Percentiles rank a stretch among this genome's conserved stretches.
Conservation (phyloP, 2,329 filamentous ascomycete genomes). For the Aureobasidium subglaciale region DNA sequence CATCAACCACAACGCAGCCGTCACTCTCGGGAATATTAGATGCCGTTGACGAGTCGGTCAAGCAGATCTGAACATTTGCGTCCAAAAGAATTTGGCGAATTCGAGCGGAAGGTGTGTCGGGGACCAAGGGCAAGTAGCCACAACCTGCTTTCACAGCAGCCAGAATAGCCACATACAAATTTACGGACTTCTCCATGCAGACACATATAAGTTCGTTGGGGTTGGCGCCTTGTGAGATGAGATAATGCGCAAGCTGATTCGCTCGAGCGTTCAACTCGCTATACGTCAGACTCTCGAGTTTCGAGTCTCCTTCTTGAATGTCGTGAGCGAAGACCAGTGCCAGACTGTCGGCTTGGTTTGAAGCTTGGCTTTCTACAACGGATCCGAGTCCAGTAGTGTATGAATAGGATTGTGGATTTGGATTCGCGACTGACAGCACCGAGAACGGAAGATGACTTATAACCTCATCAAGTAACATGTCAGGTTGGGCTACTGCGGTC, state of each 20-base stretch:
- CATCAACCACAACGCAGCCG: slow-evolving; percentile 20
- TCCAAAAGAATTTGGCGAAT: slow-evolving; percentile 56
- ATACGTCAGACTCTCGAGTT: slow-evolving; percentile 53
- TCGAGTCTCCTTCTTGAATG: slow-evolving; percentile 33
- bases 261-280: slow-evolving; percentile 54
- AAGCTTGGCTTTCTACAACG: slow-evolving; percentile 50
- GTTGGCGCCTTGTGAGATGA: slow-evolving; percentile 43
- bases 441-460: slow-evolving; percentile 20
- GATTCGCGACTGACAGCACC: slow-evolving; percentile 36
- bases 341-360: slow-evolving; percentile 42
- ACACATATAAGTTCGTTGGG: slow-evolving; percentile 61
- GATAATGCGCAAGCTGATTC: slow-evolving; percentile 55
- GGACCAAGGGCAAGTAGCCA: slow-evolving; percentile 72
- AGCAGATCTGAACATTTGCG: slow-evolving; percentile 45
- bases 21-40: slow-evolving; percentile 17
- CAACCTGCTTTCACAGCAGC: slow-evolving; percentile 67
- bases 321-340: slow-evolving; percentile 59
- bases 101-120: slow-evolving; percentile 59
- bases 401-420: slow-evolving; percentile 24
- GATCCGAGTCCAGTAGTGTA: slow-evolving; percentile 27
- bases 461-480: slow-evolving; percentile 30
- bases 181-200: slow-evolving; percentile 67
- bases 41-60: slow-evolving; percentile 30
- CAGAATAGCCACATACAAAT: slow-evolving; percentile 67
- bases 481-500: slow-evolving; percentile 34